Evolutionary conservation across 345 rosid genomes (phyloP), one percentile per base, ranked within the genome.

Genomic region (Camelina laxa): DNA sequence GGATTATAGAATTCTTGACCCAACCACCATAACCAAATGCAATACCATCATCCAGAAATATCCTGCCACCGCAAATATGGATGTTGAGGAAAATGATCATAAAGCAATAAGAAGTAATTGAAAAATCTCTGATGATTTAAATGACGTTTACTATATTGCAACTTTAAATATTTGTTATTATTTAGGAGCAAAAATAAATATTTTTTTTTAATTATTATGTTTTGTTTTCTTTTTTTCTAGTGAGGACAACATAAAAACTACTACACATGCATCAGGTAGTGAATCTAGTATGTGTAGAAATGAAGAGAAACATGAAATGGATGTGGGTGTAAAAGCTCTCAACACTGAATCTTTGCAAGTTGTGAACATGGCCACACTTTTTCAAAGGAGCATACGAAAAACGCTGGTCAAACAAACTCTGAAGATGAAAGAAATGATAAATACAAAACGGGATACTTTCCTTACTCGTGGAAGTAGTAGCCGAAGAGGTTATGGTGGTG

Each of bases 1-100:
- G 97, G 86, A 88, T 67, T 86, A 83, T 27, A 91, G 94, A n/a
- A 90, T 95, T 4, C 83, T 92, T 0, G 96, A 90, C 57, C 88
- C 88, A 1, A 67, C 82, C 41, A 86, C 87, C 59, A 84, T 92
- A 83, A 88, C 85, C 84, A 87, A 72, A 21, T 90, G 97, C 76
- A 91, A 85, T 65, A 15, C 74, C 11, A 65, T 78, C 45, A 87
- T 91, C 4, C 83, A 84, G 56, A 39, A 53, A 0, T 1, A 11
- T 14, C 3, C 12, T 10, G 16, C 19, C 17, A 22, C 16, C 35
- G 12, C 50, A 44, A 16, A 27, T 2, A 45, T 15, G 49, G 49
- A 15, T 15, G 17, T 45, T 2, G 49, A 45, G 9, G 6, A 15
- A 5, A 45, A 45, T 41, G 15, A 41, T 14, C 45, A 41, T 41